phyloP scores from a whole-genome alignment of 1,284 basidiomycete genomes.

The Ceratobasidium sp. region DNA sequence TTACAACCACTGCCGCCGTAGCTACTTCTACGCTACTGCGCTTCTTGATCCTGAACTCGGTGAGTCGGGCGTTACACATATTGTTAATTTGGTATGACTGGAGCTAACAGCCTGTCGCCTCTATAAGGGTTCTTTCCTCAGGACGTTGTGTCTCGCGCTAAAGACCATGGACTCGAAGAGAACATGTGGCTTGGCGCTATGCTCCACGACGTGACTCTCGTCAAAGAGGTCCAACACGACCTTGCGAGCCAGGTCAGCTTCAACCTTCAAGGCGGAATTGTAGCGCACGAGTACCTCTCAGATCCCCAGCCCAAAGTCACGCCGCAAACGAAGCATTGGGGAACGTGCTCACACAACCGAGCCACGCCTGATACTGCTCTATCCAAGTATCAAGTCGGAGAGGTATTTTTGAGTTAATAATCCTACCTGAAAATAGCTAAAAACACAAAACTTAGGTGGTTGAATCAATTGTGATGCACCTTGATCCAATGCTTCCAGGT shows the following conservation, averaged over 20 bases:
- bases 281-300: conserved; percentile 27
- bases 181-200: conserved; percentile 41
- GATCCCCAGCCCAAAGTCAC: conserved; percentile 27
- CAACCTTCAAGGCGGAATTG: conserved; percentile 22
- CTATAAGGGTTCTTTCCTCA: conserved; percentile 7
- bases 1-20: conserved; percentile 20
- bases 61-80: not conserved
- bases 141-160: not conserved
- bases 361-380: conserved; percentile 13
- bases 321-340: conserved; percentile 15
- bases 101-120: not conserved
- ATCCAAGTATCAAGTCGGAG: conserved; percentile 37
- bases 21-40: conserved; percentile 25
- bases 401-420: not conserved
- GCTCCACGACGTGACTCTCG: conserved; percentile 37
- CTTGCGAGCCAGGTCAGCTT: conserved; percentile 29
- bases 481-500: conserved; percentile 20
- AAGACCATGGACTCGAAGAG: conserved; percentile 19
- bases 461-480: conserved; percentile 17
- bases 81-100: not conserved
- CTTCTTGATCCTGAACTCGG: conserved; percentile 31
- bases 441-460: not conserved
- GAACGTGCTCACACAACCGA: conserved; percentile 24
- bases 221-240: conserved; percentile 22
- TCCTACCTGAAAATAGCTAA: not conserved